Percentiles rank a stretch among this genome's conserved stretches.
These are phyloP conservation scores for Solanum appendiculatum DNA, from an alignment of 257 asterid genomes.

Conservation along the genomic window DNA sequence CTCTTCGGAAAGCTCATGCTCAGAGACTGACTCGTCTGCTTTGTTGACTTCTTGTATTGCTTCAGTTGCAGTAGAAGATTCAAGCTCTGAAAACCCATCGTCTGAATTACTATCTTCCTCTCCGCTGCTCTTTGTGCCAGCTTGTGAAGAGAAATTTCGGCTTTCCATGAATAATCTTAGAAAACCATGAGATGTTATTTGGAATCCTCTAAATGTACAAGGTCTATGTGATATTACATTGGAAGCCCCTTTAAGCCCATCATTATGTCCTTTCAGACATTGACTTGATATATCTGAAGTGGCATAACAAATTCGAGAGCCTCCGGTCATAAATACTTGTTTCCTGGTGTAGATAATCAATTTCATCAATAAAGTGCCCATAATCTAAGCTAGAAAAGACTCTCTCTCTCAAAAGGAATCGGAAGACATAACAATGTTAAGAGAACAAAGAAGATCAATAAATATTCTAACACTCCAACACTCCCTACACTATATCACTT, in stretches of 20 bases:
- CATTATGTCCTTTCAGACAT: constrained; percentile 10
- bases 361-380: neutral
- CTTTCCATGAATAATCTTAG: constrained; percentile 13
- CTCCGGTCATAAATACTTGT: constrained; percentile 20
- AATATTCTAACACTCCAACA: neutral
- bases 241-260: constrained; percentile 15
- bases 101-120: constrained; percentile 25
- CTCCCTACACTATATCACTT: neutral
- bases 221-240: constrained; percentile 11
- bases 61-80: constrained; percentile 15
- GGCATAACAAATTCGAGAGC: constrained; percentile 16
- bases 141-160: constrained; percentile 39
- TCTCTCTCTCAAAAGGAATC: neutral
- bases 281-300: constrained; percentile 24
- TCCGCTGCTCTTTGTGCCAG: constrained; percentile 40
- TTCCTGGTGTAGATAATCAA: constrained; percentile 28
- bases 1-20: constrained; percentile 36
- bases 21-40: constrained; percentile 30
- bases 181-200: constrained; percentile 14
- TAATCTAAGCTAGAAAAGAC: neutral
- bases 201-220: constrained; percentile 17
- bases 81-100: constrained; percentile 40
- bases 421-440: neutral
- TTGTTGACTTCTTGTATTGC: constrained; percentile 7
- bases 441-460: neutral